Conservation (phyloP, 2,329 filamentous ascomycete species). For the Rugonectria rugulosa region DNA sequence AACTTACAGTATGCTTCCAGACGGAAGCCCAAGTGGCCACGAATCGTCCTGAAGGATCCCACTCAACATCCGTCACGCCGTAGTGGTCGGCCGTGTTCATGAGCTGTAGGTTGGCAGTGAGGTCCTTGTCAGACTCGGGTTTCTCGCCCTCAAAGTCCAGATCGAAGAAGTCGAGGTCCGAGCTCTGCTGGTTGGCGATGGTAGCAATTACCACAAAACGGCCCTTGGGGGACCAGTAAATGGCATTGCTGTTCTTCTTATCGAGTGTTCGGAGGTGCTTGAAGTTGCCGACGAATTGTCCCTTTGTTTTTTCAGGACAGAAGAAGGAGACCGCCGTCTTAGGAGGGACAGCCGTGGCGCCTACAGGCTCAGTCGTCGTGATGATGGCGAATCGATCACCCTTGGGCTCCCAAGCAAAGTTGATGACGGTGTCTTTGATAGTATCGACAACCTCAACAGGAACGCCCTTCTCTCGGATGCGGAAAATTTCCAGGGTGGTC, state of each 20-base stretch:
- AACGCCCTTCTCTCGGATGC: conserved; percentile 95
- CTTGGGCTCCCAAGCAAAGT: conserved; percentile 99
- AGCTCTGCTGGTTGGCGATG: conserved; percentile 90
- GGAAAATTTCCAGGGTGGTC: conserved; percentile 98
- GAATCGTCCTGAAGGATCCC: conserved; percentile 95
- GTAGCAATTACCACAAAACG: conserved; percentile 95
- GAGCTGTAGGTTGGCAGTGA: conserved; percentile 92
- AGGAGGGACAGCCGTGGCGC: conserved; percentile 81
- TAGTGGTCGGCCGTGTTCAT: conserved; percentile 97
- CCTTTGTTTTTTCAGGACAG: conserved; percentile 94
- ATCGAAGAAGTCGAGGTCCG: conserved; percentile 97
- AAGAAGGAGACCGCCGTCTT: conserved; percentile 98
- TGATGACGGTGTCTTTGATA: conserved; percentile 98
- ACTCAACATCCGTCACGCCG: conserved; percentile 96
- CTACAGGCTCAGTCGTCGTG: conserved; percentile 85
- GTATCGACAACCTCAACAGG: conserved; percentile 97
- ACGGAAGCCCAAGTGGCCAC: conserved; percentile 92
- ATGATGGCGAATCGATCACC: conserved; percentile 97
- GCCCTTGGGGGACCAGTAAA: conserved; percentile 97
- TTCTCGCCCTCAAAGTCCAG: conserved; percentile 98
- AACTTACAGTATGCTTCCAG: conserved; percentile 92
- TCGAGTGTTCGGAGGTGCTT: conserved; percentile 94
- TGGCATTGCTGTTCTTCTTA: conserved; percentile 99
- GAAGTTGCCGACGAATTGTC: conserved; percentile 83
- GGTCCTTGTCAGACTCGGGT: conserved; percentile 89